Conservation (phyloP, 305 asterid species). For the Stenogyne calaminthoides region DNA sequence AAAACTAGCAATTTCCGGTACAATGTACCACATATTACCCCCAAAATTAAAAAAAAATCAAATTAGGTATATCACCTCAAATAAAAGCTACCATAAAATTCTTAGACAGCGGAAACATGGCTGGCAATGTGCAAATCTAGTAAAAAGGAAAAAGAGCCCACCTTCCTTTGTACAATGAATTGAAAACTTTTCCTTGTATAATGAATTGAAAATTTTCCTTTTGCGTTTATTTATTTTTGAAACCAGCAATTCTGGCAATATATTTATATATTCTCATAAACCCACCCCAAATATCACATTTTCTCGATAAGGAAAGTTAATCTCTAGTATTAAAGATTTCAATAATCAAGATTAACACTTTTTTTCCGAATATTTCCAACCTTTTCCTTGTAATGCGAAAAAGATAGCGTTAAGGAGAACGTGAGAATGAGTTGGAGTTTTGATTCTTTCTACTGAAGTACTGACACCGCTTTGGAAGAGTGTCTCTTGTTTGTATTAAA, state of each 20-base stretch:
- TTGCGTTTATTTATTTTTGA: background rate
- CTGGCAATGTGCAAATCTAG: constrained; percentile 23
- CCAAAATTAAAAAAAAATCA: constrained; percentile 7
- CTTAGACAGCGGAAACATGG: background rate
- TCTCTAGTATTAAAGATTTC: background rate
- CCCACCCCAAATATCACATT: constrained; percentile 22
- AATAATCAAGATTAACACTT: constrained; percentile 21
- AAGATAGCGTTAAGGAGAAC: constrained; percentile 34
- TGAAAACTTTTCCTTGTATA: constrained; percentile 10
- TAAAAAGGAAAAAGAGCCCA: constrained; percentile 13
- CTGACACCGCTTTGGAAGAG: constrained; percentile 49
- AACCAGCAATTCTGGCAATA: background rate
- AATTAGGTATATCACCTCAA: constrained; percentile 20
- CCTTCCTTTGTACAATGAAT: constrained; percentile 21
- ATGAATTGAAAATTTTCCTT: too few species aligned
- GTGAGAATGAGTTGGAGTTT: constrained; percentile 54
- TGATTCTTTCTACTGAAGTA: constrained; percentile 39
- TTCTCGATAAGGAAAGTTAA: constrained; percentile 11
- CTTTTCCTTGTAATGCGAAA: background rate
- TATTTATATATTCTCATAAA: constrained; percentile 12
- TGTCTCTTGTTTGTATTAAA: constrained; percentile 17
- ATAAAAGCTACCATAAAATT: background rate
- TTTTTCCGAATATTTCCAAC: background rate
- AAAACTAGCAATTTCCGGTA: constrained; percentile 17
- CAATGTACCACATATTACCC: constrained; percentile 37